phyloP scores from a whole-genome alignment of 148 eudicot species.

The Spergularia bocconei region DNA sequence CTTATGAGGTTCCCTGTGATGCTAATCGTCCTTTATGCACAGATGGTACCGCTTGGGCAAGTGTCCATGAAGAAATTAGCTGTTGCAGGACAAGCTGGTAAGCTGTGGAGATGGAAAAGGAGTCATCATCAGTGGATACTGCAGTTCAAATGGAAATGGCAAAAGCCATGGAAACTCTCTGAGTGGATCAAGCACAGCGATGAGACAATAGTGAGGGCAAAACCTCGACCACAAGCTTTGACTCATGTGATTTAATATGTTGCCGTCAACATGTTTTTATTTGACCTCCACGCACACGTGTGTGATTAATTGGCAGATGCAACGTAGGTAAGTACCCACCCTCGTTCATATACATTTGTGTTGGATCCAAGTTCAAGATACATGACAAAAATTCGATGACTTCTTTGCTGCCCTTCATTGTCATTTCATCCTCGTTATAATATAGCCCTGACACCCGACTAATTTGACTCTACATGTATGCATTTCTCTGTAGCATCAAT shows the following conservation, averaged over 20 bases:
- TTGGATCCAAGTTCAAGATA: background rate
- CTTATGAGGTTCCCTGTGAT: background rate
- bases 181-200: slow-evolving; percentile 97
- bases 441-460: slow-evolving; percentile 9
- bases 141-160: slow-evolving; percentile 99
- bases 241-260: slow-evolving; percentile 44
- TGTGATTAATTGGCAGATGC: slow-evolving; percentile 28
- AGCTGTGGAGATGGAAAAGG: slow-evolving; percentile 98
- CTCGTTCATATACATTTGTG: background rate
- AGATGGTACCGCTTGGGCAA: slow-evolving; percentile 94
- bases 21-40: slow-evolving; percentile 18
- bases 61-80: slow-evolving; percentile 83
- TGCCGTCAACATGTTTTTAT: slow-evolving; percentile 31
- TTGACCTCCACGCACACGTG: slow-evolving; percentile 38
- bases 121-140: slow-evolving; percentile 98
- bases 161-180: slow-evolving; percentile 97
- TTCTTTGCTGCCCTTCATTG: background rate
- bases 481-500: background rate
- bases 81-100: slow-evolving; percentile 78
- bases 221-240: slow-evolving; percentile 75
- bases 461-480: background rate
- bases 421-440: background rate
- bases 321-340: slow-evolving; percentile 44
- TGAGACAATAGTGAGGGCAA: slow-evolving; percentile 77
- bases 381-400: background rate